Evolutionary conservation across 106 monocot genomes (phyloP), one percentile per base, ranked within the genome.

Genomic region (Allium fistulosum): DNA sequence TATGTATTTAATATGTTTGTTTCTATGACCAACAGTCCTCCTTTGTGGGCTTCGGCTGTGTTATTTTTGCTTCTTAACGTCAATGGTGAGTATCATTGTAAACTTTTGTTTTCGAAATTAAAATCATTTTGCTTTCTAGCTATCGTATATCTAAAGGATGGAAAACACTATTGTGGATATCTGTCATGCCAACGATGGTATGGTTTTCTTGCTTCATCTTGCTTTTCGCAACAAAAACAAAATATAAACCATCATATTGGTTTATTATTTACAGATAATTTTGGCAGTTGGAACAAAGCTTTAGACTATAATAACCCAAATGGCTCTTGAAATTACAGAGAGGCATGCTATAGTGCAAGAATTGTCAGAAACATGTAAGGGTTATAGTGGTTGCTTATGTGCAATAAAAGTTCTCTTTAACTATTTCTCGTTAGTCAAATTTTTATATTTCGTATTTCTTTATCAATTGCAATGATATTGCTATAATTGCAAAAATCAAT

Each of bases 51-150:
- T 66, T 90, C 87, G 68, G 84, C 80, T 53, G 60, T 94, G 53
- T 15, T 90, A 6, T 77, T 82, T 17, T 58, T 87, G 76, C 84
- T 94, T 69, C 71, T 90, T 58, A 90, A 87, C 73, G 80, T 90
- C 58, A 51, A 77, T 50, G 84, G 90, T 90, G 55, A 80, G 85
- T 70, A 3, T 16, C 49, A 49, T 16, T 17, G 46, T 65, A 22
- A 59, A 17, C 0, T 59, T 59, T 59, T 37, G 37, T 37, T 37
- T 37, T 37, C 37, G 37, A 37, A 1, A 37, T 37, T 37, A 37
- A 37, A 37, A 37, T 37, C 37, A 2, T 37, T 37, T 37, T 37
- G 0, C 5, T 37, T 37, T 37, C 2, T 37, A 37, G 1, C 37
- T 37, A 37, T 37, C 5, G 2, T 49, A 37, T 62, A 48, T 3